Base-by-base conservation (phyloP, 768 basidiomycete species). In the Suillus decipiens region DNA sequence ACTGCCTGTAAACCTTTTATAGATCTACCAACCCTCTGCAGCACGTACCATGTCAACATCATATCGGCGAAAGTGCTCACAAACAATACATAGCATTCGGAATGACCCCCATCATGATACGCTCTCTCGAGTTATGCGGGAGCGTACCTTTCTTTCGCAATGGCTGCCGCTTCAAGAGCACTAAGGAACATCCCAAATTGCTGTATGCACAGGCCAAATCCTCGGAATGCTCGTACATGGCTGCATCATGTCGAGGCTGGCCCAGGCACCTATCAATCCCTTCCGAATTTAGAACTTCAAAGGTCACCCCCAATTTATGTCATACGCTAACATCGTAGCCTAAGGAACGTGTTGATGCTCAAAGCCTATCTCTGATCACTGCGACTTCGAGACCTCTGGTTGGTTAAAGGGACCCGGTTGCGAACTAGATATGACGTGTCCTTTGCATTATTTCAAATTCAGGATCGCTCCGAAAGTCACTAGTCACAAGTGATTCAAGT, bases 1-100 rank as follows among this genome's bases (percentile, higher is more conserved):
- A 36, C 33, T 14, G 19, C 33, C 51, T 53, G 51, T n/a, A 19
- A 1, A 53, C n/a, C 31, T 53, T 28, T 41, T 24, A 31, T 41
- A 57, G 55, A 56, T 53, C 51, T 53, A 36, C 33, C 33, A 53
- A 31, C 51, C 55, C 24, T 24, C 22, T 39, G 55, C 55, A 24
- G 56, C 24, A 41, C 56, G 39, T 41, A 19, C 33, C 6, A 41
- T 24, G 2, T 41, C 24, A 28, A 57, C 37, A 15, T 41, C 22
- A 56, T 56, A 37, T 57, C 24, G 11, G 7, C 56, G 6, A 22
- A 41, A 31, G 15, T 56, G 9, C 39, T 56, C 14, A 56, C 22
- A 37, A n/a, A 15, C 34, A 55, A 55, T 55, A n/a, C 36, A 37
- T 36, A 56, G 37, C 51, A 53, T 41, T 54, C n/a, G 7, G 34